Base-by-base conservation (phyloP, 148 eudicot genomes). In the Rhododendron griersonianum region DNA sequence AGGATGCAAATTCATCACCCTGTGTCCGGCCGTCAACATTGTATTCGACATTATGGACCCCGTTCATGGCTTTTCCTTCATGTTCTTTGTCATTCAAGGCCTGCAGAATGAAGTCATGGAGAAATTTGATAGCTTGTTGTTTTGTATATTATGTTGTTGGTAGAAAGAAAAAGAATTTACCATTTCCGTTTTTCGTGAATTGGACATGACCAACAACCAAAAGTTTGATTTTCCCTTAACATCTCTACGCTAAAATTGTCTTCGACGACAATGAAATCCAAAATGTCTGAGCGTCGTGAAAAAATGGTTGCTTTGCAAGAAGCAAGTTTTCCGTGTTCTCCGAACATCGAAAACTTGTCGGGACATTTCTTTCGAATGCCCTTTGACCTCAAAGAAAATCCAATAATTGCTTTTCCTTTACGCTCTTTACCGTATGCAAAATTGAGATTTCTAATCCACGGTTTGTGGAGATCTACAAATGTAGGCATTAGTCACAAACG, bases 31-130 rank as follows among this genome's bases (percentile, higher is more conserved):
- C 45, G 45, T 41, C 67, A 45, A 67, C 84, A 28, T 48, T 85
- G 28, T 3, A 11, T 30, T 41, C 47, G 51, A 44, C 8, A n/a
- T 48, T 71, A n/a, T 86, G 87, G 48, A 51, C 21, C n/a, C 41
- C 75, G 35, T 44, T 55, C 15, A 39, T 80, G 83, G 50, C 23
- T 84, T 41, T 41, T 41, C 45, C 45, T 41, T 41, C 45, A 41
- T 41, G 45, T 41, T 41, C 50, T 84, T 53, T 35, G 1, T 37
- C 55, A 55, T 81, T 76, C 77, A 45, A 30, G 47, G 21, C 18
- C 86, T 73, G 25, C 30, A 30, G 30, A 81, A 88, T 48, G 61
- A 81, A 85, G 80, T 14, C 61, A 55, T 85, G 25, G 23, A n/a
- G n/a, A 33, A 18, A 15, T 25, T 16, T 23, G 35, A 18, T 35